These are phyloP conservation scores for Geotrichum candidum DNA, from an alignment of 1,139 yeast genomes.

Conservation along the genomic window DNA sequence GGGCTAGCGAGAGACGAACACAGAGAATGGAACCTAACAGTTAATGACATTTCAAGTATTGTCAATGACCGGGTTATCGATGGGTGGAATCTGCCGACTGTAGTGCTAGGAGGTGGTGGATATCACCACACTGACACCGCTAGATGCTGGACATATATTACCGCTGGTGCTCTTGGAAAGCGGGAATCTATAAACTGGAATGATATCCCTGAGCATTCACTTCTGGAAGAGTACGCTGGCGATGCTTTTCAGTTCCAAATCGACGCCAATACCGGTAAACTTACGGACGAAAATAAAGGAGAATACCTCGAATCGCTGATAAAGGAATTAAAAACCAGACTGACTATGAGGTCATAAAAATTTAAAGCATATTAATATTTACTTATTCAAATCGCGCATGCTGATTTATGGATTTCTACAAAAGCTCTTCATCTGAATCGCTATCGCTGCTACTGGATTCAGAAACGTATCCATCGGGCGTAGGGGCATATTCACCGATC, in stretches of 20 bases:
- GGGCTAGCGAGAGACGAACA: conserved; percentile 57
- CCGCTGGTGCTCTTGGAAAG: conserved; percentile 37
- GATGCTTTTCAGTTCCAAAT: conserved; percentile 53
- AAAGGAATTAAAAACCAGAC: not conserved
- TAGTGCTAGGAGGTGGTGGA: conserved; percentile 75
- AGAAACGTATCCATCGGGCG: conserved; percentile 10
- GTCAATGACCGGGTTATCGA: conserved; percentile 36
- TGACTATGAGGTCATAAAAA: not conserved
- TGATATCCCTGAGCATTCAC: conserved; percentile 50
- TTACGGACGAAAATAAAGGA: conserved; percentile 41
- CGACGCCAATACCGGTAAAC: conserved; percentile 32
- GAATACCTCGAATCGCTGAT: conserved; percentile 14
- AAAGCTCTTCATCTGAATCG: conserved; percentile 1
- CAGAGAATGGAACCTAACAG: conserved; percentile 63
- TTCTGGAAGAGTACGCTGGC: conserved; percentile 41
- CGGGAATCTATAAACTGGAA: conserved; percentile 30
- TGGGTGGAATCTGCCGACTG: conserved; percentile 32
- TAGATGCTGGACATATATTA: conserved; percentile 57
- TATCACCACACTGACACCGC: conserved; percentile 60
- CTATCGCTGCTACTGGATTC: conserved; percentile 9
- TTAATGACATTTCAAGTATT: conserved; percentile 43
- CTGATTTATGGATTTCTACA: not conserved
- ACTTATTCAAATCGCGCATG: not conserved
- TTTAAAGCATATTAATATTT: not conserved
- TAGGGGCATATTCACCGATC: conserved; percentile 19